A percentile compares a stretch with the other conserved stretches of the same genome.
Evolutionary conservation across 352 stramenopile species (phyloP).

Genomic region (Aphanomyces invadans): DNA sequence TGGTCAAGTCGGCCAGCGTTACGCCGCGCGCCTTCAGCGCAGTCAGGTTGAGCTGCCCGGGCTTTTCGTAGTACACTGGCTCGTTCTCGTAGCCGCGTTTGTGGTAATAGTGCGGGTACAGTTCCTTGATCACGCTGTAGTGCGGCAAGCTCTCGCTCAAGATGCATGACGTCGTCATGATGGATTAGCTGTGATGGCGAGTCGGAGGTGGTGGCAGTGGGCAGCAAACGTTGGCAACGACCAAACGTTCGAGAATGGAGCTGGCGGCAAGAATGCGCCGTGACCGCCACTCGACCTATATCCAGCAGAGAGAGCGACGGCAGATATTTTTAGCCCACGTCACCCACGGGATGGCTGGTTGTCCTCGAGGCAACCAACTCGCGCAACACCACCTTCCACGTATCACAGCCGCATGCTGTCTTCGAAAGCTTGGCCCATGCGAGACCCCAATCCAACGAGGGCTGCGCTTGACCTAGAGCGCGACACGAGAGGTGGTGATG

Average conservation of each 20-base stretch:
- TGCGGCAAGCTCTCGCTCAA: constrained; percentile 28
- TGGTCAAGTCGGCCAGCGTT: constrained; percentile 66
- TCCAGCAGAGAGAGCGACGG: no score
- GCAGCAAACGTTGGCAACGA: background rate
- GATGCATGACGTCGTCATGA: background rate
- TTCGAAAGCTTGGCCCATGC: no score
- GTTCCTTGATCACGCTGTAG: constrained; percentile 83
- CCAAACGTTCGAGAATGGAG: background rate
- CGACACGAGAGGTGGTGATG: no score
- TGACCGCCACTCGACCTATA: no score
- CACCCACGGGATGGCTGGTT: no score
- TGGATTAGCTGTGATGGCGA: background rate
- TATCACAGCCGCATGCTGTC: no score
- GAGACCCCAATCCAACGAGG: no score
- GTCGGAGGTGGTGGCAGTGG: background rate
- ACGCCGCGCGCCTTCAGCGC: constrained; percentile 67
- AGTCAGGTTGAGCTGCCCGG: constrained; percentile 78
- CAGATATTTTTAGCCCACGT: no score
- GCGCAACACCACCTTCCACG: no score
- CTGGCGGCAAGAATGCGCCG: no score
- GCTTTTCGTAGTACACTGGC: constrained; percentile 82
- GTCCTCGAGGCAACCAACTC: no score
- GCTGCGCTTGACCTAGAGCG: no score
- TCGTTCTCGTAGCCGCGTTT: constrained; percentile 68
- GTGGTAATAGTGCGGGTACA: constrained; percentile 87